phyloP scores from a whole-genome alignment of 1,139 yeast species.

The Magnusiomyces tetraspermus region DNA sequence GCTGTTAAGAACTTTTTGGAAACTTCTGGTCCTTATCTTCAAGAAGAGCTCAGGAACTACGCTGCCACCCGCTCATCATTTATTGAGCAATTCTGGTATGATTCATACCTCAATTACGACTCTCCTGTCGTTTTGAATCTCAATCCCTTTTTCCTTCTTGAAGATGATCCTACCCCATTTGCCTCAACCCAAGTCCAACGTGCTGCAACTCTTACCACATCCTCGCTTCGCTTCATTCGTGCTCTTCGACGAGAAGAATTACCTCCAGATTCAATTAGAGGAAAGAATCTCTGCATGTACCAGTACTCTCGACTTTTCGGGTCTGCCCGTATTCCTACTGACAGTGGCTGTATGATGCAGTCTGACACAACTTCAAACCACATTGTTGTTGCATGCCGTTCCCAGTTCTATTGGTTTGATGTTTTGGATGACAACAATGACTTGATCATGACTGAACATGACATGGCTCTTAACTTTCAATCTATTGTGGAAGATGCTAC shows the following conservation, averaged over 20 bases:
- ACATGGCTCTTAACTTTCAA: conserved; percentile 63
- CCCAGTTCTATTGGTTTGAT: conserved; percentile 91
- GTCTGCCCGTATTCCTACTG: conserved; percentile 74
- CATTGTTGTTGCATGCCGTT: conserved; percentile 72
- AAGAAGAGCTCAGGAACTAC: conserved; percentile 53
- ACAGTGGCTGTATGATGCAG: conserved; percentile 75
- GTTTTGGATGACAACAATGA: conserved; percentile 67
- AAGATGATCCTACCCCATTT: conserved; percentile 84
- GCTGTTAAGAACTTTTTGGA: conserved; percentile 54
- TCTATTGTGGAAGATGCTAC: conserved; percentile 67
- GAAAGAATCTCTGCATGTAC: conserved; percentile 73
- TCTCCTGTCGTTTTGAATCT: conserved; percentile 77
- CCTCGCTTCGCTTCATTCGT: conserved; percentile 67
- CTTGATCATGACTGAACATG: conserved; percentile 61
- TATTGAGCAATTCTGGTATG: conserved; percentile 92
- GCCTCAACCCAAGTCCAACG: conserved; percentile 62
- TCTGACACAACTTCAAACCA: conserved; percentile 67
- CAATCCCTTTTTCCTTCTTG: conserved; percentile 78
- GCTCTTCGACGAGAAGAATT: conserved; percentile 69
- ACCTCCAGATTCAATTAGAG: conserved; percentile 60
- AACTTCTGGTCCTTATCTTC: conserved; percentile 52
- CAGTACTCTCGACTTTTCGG: conserved; percentile 82
- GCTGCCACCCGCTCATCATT: conserved; percentile 60
- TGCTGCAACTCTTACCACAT: conserved; percentile 71
- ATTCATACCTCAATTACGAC: conserved; percentile 75